These are phyloP conservation scores for Fusarium udum DNA, from an alignment of 2,329 filamentous ascomycete species.

Conservation along the genomic window DNA sequence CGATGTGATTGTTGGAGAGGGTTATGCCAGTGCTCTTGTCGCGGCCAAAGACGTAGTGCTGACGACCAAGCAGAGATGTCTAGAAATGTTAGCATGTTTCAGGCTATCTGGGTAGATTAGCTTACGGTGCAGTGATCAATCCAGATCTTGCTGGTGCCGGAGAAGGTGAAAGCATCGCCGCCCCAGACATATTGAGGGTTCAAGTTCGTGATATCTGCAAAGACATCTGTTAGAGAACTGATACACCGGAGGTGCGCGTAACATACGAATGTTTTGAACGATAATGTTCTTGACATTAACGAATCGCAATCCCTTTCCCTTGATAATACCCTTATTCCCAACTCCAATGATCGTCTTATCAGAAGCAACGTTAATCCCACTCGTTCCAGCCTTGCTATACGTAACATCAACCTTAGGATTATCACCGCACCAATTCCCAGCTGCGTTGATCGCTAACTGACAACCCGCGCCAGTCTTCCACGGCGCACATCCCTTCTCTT, in stretches of 20 bases:
- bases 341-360: constrained; percentile 54
- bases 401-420: constrained; percentile 6
- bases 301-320: constrained; percentile 53
- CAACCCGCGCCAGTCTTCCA: constrained; percentile 33
- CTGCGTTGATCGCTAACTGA: constrained; percentile 40
- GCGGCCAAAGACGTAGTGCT: constrained; percentile 27
- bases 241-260: accelerated
- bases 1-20: constrained; percentile 57
- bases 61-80: constrained; percentile 28
- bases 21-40: constrained; percentile 49
- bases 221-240: accelerated
- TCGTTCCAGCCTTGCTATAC: constrained; percentile 12
- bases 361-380: constrained; percentile 43
- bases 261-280: constrained; percentile 40
- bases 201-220: constrained; percentile 18
- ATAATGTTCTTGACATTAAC: constrained; percentile 47
- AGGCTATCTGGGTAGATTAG: accelerated
- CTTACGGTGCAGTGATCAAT: constrained; percentile 30
- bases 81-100: not conserved
- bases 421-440: constrained; percentile 18
- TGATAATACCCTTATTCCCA: constrained; percentile 51
- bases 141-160: constrained; percentile 28
- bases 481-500: constrained; percentile 26
- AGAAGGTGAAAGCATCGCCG: constrained; percentile 29
- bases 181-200: constrained; percentile 37